Evolutionary conservation across 257 asterid genomes (phyloP), one percentile per base, ranked within the genome.

Genomic region (Nicotiana knightiana): DNA sequence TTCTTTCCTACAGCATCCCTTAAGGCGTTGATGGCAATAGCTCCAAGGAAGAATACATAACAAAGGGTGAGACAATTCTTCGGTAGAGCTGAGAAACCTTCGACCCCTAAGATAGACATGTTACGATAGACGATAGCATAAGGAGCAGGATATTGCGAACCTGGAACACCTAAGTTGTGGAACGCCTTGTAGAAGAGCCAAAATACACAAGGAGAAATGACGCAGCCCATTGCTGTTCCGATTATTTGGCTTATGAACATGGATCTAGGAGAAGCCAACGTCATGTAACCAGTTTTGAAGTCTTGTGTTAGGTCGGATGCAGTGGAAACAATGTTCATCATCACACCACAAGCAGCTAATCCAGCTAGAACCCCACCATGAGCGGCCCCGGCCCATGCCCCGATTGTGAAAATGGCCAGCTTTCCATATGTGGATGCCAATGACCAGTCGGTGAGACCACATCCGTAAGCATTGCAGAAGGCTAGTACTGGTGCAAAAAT

Each of bases 221-320:
- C 82, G 32, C 96, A 91, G 12, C 96, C 96, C 82, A 91, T 91
- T 53, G 96, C 89, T 4, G 96, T 91, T 67, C 96, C 96, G 2
- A 91, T 88, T n/a, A 91, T 84, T 81, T 91, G 93, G 92, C 96
- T 92, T 43, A 92, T 83, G 39, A 92, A 91, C 94, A 92, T 90
- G 64, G 97, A 91, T n/a, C 91, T 84, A 0, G 94, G 97, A 0
- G 97, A 93, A 9, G 97, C 91, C 28, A 89, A 65, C 54, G 94
- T 93, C 84, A 93, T 55, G 84, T 91, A 91, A 1, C 97, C 94
- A 0, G 97, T 92, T 85, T 91, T 92, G 84, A 91, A 91, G 67
- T 91, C 96, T 81, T 91, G 96, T 85, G 87, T 87, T 13, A 91
- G 89, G 82, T 91, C 93, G 1, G 96, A 86, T 13, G 93, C 93